These are phyloP conservation scores for Elongisporangium senticosum DNA, from an alignment of 352 stramenopile genomes.

Conservation along the genomic window DNA sequence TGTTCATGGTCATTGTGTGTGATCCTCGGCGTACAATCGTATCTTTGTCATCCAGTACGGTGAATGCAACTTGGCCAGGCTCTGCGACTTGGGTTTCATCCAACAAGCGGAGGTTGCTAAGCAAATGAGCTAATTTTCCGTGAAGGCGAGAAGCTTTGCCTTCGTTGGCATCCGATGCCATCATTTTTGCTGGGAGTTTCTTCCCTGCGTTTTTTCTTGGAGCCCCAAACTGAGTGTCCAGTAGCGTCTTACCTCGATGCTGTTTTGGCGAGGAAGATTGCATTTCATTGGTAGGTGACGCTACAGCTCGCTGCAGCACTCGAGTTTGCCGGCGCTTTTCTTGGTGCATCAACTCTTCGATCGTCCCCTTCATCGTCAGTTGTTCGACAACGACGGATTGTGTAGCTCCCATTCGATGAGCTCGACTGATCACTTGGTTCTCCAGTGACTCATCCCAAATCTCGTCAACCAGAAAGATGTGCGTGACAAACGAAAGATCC, in stretches of 20 bases:
- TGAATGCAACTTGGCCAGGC: conserved; percentile 39
- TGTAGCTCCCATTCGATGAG: conserved; percentile 94
- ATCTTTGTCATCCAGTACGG: conserved; percentile 29
- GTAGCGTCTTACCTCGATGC: neutral
- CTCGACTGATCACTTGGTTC: conserved; percentile 93
- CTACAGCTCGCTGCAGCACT: neutral
- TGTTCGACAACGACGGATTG: conserved; percentile 92
- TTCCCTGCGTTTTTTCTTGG: conserved; percentile 19
- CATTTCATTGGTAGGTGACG: neutral
- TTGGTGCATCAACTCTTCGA: conserved; percentile 70
- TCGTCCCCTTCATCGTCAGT: conserved; percentile 80
- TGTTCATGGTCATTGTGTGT: conserved; percentile 25
- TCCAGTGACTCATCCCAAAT: conserved; percentile 96
- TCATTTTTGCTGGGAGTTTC: conserved; percentile 2
- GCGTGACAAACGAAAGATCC: conserved; percentile 97
- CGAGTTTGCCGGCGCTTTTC: neutral
- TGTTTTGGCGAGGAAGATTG: conserved; percentile 5
- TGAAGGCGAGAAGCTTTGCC: conserved; percentile 33
- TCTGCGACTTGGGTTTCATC: conserved; percentile 30
- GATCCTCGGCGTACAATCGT: conserved; percentile 30
- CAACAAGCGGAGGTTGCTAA: conserved; percentile 43
- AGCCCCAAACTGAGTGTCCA: conserved; percentile 9
- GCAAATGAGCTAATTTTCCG: conserved; percentile 38
- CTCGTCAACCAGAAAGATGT: conserved; percentile 97
- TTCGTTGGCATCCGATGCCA: conserved; percentile 18